Evolutionary conservation across 163 green algal species (phyloP), one percentile per base, ranked within the genome.

Genomic region (Chloromonas sp.): DNA sequence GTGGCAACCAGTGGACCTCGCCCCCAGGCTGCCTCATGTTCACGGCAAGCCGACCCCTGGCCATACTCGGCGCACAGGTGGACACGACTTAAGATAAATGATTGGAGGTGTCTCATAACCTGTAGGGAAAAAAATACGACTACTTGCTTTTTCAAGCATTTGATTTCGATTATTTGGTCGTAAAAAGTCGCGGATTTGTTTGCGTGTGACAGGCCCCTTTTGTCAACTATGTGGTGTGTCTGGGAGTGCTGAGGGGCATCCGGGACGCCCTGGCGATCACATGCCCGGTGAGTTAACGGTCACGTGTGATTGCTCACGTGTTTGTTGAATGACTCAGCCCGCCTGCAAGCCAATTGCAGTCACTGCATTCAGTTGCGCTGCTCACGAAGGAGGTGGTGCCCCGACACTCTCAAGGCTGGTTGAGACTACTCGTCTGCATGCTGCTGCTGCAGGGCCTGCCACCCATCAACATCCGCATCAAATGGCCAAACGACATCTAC

Each of bases 401-500:
- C 36, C 36, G 36, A 36, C 36, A 36, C 36, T 36, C 36, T 36
- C 36, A 36, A 36, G 36, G 36, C 36, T 36, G 36, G 36, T 36
- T 36, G 36, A 36, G 36, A 36, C 36, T 36, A 36, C 36, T 36
- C 36, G 36, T 36, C 36, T 36, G 36, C 36, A 36, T 36, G 36
- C 36, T 36, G 36, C 36, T 36, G 36, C 36, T 11, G 66, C 66
- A 74, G 66, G 66, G 66, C 66, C 66, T 74, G 66, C 78, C 78
- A 1, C 59, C 86, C 11, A 74, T 91, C 58, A 76, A 82, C 58
- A 86, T 99, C 11, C 87, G 89, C 58, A 97, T 99, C 83, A 99
- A 99, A 87, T 99, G 97, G 97, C 97, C 97, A 70, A 99, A 99
- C 82, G 97, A 99, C 87, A 91, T 99, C 1, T 98, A 99, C 91